Percentiles rank a stretch among this genome's conserved stretches.
Conservation (phyloP, 129 eudicot genomes). For the Erigeron canadensis region DNA sequence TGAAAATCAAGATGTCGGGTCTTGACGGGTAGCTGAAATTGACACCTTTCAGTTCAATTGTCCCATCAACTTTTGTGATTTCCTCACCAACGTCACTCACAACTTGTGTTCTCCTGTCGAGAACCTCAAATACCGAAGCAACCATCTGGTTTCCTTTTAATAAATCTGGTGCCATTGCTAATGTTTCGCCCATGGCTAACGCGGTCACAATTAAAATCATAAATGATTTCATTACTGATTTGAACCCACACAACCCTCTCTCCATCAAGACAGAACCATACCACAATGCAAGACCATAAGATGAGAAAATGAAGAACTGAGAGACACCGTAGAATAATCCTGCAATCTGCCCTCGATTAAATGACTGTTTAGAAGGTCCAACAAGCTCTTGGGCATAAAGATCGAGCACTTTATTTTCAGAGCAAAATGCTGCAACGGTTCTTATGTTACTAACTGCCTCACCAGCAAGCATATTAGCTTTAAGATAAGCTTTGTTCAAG, state of each 20-base stretch:
- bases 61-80: constrained; percentile 67
- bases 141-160: constrained; percentile 97
- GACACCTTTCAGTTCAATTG: constrained; percentile 77
- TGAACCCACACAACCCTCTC: constrained; percentile 70
- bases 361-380: constrained; percentile 80
- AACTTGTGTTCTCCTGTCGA: constrained; percentile 80
- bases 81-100: constrained; percentile 82
- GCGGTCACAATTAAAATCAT: constrained; percentile 98
- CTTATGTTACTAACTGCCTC: constrained; percentile 97
- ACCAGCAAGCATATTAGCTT: constrained; percentile 99
- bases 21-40: constrained; percentile 95
- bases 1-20: constrained; percentile 73
- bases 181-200: constrained; percentile 94
- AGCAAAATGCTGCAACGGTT: constrained; percentile 96
- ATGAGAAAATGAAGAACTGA: constrained; percentile 93
- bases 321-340: constrained; percentile 89
- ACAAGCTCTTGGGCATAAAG: constrained; percentile 81
- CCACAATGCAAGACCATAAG: constrained; percentile 97
- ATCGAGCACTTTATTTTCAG: constrained; percentile 87
- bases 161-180: constrained; percentile 97
- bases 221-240: constrained; percentile 91
- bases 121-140: constrained; percentile 92
- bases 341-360: constrained; percentile 90
- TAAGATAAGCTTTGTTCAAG: constrained; percentile 92
- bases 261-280: constrained; percentile 97